Evolutionary conservation across 305 asterid genomes (phyloP).

Genomic region (Solanum chacoense): DNA sequence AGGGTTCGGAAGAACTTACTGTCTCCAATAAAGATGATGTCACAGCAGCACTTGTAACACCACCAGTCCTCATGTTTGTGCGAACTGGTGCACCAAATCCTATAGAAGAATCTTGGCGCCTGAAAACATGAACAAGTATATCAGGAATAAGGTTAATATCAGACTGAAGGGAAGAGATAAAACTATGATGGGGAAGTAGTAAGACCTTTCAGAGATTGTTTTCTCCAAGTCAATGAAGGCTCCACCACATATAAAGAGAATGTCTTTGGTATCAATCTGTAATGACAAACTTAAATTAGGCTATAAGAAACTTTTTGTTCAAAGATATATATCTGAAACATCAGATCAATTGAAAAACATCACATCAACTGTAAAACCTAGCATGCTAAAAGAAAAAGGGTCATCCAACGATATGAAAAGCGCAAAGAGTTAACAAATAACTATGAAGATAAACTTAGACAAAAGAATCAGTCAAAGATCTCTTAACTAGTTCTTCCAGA

Average conservation of each 20-base stretch:
- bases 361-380: background rate
- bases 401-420: background rate
- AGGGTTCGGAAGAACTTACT: slow-evolving; percentile 32
- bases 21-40: slow-evolving; percentile 80
- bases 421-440: background rate
- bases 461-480: background rate
- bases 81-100: slow-evolving; percentile 97
- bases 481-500: background rate
- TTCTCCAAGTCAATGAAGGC: slow-evolving; percentile 95
- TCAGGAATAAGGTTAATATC: background rate
- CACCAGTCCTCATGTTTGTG: slow-evolving; percentile 79
- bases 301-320: background rate
- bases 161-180: background rate
- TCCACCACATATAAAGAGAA: slow-evolving; percentile 93
- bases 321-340: background rate
- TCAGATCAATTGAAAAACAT: background rate
- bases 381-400: background rate
- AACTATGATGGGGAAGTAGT: background rate
- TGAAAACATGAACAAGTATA: slow-evolving; percentile 21
- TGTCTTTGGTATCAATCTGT: slow-evolving; percentile 95
- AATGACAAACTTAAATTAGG: background rate
- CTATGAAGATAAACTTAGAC: background rate
- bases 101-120: slow-evolving; percentile 96
- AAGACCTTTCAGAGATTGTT: slow-evolving; percentile 88
- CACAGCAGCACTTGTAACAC: slow-evolving; percentile 62